Base-by-base conservation (phyloP, 2,329 filamentous ascomycete species). In the Aspergillus hiratsukae region DNA sequence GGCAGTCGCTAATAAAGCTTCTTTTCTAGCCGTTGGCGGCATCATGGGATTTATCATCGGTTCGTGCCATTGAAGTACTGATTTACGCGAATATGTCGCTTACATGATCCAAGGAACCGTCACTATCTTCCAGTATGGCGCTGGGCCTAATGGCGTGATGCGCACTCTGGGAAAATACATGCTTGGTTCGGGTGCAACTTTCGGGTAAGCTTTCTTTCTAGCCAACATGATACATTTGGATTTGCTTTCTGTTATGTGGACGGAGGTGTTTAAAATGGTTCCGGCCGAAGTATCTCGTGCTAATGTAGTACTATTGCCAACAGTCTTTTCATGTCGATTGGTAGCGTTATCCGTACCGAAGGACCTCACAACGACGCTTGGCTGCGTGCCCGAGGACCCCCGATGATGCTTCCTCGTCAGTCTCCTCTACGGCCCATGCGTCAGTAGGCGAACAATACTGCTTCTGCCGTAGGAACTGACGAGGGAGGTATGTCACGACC, bases 41-140 rank as follows among this genome's bases (percentile, higher is more conserved):
- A 96, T 96, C 72, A 97, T 99, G 77, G 94, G 94, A 62, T 97
- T 99, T 80, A 95, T 99, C 69, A 96, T 94, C 67, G 94, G 93
- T 95, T 80, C 51, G 80, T 67, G 54, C 46, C 35, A 21, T 25
- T n/a, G 4, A 27, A 28, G 3, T 17, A 9, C 3, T 8, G 37
- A 17, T 29, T 7, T 11, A 40, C 41, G 19, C 8, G 3, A 11
- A 49, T 21, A 8, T n/a, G 9, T 49, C 43, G 45, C 58, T 58
- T 53, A 62, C 29, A 19, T 10, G 29, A 57, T 21, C 51, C 8
- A 60, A 96, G 91, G 91, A 72, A 90, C 89, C 52, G 90, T 95
- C 67, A 96, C 93, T 71, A 96, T 99, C 70, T 92, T 99, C 72
- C 86, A 94, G 75, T 96, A 93, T 71, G 94, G 94, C 57, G 91